Evolutionary conservation across 2,329 filamentous ascomycete species (phyloP), one percentile per base, ranked within the genome.

Genomic region (Zalaria obscura): DNA sequence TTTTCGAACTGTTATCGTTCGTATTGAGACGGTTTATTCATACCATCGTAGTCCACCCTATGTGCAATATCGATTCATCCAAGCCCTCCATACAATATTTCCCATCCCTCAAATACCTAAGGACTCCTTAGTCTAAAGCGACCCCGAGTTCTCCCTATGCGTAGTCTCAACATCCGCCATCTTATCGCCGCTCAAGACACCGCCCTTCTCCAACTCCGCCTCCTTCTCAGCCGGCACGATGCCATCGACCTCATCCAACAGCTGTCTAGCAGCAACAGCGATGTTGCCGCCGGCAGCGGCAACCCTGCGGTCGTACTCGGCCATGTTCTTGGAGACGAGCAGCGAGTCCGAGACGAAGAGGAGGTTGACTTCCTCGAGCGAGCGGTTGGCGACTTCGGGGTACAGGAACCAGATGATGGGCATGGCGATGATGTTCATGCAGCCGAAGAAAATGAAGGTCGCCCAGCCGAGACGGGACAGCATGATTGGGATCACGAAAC

Each of bases 351-450:
- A 37, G 10, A 9, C n/a, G 35, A 28, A 28, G 37, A 39, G 37
- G 10, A 3, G 10, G 27, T 45, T 61, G 40, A 67, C 62, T 47
- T 66, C 63, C 44, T 67, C 64, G 25, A 67, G 52, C 38, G 57
- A 60, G 37, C 61, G 59, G 35, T 45, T 45, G 27, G 46, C 34
- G 11, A 36, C 36, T 34, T 48, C 46, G 4, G 44, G 46, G 35
- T 42, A 48, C 7, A 47, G 38, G 42, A 47, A 41, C 18, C 40
- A 45, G 35, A 48, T 39, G 28, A 48, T 40, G 3, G 47, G 42
- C 18, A 42, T 36, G 31, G 34, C 31, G 11, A 45, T 26, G 39
- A 54, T 53, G 49, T 64, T 64, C 56, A 63, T 55, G 35, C 48
- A 49, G 1, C 60, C 62, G 43, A 67, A 66, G 55, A 67, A 42